Base-by-base conservation (phyloP, 2,329 filamentous ascomycete species). In the Aphanocladium album region DNA sequence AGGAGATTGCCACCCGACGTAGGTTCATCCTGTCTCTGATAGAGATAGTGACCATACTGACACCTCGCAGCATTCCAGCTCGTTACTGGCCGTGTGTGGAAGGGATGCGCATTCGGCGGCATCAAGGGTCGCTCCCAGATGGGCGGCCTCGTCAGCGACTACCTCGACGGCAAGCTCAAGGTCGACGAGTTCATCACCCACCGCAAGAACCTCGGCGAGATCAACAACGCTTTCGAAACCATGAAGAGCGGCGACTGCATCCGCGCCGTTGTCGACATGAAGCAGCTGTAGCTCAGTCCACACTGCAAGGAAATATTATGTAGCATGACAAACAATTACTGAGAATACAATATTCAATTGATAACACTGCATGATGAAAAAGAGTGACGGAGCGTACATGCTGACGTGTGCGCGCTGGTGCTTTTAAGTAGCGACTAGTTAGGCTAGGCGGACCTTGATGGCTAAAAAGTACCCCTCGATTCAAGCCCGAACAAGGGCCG, bases 111-210 rank as follows among this genome's bases (percentile, higher is more conserved):
- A 19, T 99, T 99, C 71, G 95, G 95, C 68, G 95, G 95, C 69
- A 93, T 99, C 83, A 99, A 98, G 83, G 95, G 95, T 68, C 93
- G 95, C 72, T 88, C 90, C 37, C 95, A 99, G 80, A 86, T 99
- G 66, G 89, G 90, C 52, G 87, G 83, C 62, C 87, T 99, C 45
- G 92, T 99, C 25, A 80, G 86, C 67, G 93, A 98, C 77, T 99
- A 99, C 79, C 83, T 96, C 75, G 83, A 84, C 57, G 93, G 93
- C 69, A 85, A 89, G 72, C 88, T 99, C 73, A 98, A 97, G 87
- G 95, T 98, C 50, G 93, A 98, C 74, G 95, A 99, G 80, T 98
- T 98, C 81, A 98, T 99, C 79, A 99, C 95, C 35, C 95, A 99
- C 80, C 87, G 93, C 69, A 91, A 96, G 80, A 84, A 83, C 4